Percentiles rank a stretch among this genome's conserved stretches.
phyloP scores from a whole-genome alignment of 148 eudicot genomes.

The Spergularia marina region DNA sequence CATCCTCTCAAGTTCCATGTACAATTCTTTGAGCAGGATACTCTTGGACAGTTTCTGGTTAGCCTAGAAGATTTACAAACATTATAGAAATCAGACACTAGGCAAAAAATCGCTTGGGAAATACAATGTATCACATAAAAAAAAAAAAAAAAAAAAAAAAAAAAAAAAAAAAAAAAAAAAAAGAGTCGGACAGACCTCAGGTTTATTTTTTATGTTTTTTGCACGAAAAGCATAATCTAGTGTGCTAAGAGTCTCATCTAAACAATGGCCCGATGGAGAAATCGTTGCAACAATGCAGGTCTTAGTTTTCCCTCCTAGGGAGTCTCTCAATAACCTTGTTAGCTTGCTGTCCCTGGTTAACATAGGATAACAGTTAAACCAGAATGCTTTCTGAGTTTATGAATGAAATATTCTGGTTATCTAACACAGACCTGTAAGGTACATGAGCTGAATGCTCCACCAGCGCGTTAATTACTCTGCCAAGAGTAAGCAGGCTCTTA shows the following conservation, averaged over 20 bases:
- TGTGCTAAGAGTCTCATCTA: slow-evolving; percentile 91
- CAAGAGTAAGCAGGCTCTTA: slow-evolving; percentile 85
- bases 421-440: slow-evolving; percentile 67
- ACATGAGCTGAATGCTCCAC: slow-evolving; percentile 81
- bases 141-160: background rate
- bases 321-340: slow-evolving; percentile 80
- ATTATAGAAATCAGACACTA: background rate
- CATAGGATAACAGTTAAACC: background rate
- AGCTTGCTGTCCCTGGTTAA: slow-evolving; percentile 82
- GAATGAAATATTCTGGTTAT: background rate
- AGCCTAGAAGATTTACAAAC: slow-evolving; percentile 43
- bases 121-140: background rate
- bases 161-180: background rate
- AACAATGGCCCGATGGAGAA: slow-evolving; percentile 67
- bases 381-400: background rate
- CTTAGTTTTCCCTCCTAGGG: slow-evolving; percentile 89
- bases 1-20: slow-evolving; percentile 78
- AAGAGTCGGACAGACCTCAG: slow-evolving; percentile 51
- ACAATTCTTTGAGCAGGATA: slow-evolving; percentile 72
- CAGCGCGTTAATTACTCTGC: slow-evolving; percentile 72
- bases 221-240: slow-evolving; percentile 89
- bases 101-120: background rate
- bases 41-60: slow-evolving; percentile 76
- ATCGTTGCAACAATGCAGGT: slow-evolving; percentile 87
- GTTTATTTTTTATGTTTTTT: slow-evolving; percentile 83